Evolutionary conservation across 2,329 filamentous ascomycete genomes (phyloP).

Genomic region (Fusarium temperatum): DNA sequence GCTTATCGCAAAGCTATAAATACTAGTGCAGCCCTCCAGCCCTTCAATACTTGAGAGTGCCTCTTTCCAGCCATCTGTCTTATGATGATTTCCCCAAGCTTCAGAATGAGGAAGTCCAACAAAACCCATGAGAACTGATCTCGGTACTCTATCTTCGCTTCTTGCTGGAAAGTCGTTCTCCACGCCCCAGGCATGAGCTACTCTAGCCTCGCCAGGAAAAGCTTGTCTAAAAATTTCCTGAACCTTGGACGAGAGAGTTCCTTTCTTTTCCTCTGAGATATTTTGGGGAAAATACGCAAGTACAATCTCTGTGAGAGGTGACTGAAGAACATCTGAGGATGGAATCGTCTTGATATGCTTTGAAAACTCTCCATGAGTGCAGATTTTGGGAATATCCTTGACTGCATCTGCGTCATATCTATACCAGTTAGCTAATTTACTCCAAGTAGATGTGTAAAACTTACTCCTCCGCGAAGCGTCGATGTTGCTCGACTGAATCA

Average conservation of each 20-base stretch:
- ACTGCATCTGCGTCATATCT: constrained; percentile 14
- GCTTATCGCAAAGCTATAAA: neutral
- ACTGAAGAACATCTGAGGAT: neutral
- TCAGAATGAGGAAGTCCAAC: neutral
- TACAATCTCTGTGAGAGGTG: neutral
- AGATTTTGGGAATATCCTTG: constrained; percentile 17
- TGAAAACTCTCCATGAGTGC: constrained; percentile 3
- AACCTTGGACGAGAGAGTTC: neutral
- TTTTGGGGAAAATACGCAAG: constrained; percentile 2
- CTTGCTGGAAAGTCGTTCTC: constrained; percentile 14
- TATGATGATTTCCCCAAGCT: fast-evolving
- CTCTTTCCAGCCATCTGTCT: neutral
- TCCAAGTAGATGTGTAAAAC: neutral
- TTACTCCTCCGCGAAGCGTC: neutral
- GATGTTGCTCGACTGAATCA: constrained; percentile 13
- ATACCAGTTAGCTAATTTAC: neutral
- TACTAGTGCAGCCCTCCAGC: neutral
- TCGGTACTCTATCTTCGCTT: neutral
- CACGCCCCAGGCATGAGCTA: constrained; percentile 6
- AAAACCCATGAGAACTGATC: constrained; percentile 3
- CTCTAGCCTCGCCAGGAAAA: neutral
- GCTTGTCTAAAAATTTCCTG: neutral
- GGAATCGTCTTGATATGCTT: constrained; percentile 13
- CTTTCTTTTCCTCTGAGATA: neutral
- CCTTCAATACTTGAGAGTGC: neutral